phyloP scores from a whole-genome alignment of 352 stramenopile species.

The Phytophthora sansomeana region DNA sequence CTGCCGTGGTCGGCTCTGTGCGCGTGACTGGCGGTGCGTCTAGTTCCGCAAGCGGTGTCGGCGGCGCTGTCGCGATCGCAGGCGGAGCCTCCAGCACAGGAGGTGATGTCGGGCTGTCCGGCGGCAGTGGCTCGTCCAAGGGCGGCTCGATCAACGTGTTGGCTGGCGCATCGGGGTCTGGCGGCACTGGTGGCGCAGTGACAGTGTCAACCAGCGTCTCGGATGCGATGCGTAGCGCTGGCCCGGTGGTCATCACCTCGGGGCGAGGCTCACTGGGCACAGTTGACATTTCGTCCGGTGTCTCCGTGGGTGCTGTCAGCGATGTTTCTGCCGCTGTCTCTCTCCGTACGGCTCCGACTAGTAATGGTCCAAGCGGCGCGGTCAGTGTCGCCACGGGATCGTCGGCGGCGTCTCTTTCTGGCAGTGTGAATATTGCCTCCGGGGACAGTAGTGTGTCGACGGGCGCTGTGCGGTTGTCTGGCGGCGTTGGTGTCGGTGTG shows the following conservation, averaged over 20 bases:
- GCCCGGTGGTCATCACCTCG: slow-evolving; percentile 23
- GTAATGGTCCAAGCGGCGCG: slow-evolving; percentile 18
- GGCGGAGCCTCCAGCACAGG: slow-evolving; percentile 28
- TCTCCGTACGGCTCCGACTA: slow-evolving; percentile 23
- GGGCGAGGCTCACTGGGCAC: slow-evolving; percentile 26
- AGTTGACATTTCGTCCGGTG: slow-evolving; percentile 27
- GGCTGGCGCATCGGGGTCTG: slow-evolving; percentile 6
- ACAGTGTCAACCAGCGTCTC: slow-evolving; percentile 22
- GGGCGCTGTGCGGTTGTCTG: too few species aligned
- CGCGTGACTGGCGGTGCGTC: slow-evolving; percentile 14
- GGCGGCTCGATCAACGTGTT: slow-evolving; percentile 36
- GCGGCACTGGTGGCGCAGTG: slow-evolving; percentile 6
- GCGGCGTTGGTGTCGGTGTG: too few species aligned
- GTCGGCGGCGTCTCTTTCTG: too few species aligned
- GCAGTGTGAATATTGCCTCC: too few species aligned
- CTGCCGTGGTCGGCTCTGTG: slow-evolving; percentile 9
- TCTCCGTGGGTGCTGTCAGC: slow-evolving; percentile 5
- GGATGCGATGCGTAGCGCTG: slow-evolving; percentile 28
- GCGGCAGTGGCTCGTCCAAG: slow-evolving; percentile 25
- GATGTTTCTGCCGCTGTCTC: slow-evolving; percentile 26
- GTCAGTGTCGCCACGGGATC: slow-evolving; percentile 21
- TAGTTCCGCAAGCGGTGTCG: too few species aligned
- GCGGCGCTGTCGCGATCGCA: slow-evolving; percentile 8
- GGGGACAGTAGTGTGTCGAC: too few species aligned
- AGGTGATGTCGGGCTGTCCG: slow-evolving; percentile 12